Percentiles rank a stretch among this genome's conserved stretches.
Conservation (phyloP, 1,284 basidiomycete species). For the Grifola frondosa region DNA sequence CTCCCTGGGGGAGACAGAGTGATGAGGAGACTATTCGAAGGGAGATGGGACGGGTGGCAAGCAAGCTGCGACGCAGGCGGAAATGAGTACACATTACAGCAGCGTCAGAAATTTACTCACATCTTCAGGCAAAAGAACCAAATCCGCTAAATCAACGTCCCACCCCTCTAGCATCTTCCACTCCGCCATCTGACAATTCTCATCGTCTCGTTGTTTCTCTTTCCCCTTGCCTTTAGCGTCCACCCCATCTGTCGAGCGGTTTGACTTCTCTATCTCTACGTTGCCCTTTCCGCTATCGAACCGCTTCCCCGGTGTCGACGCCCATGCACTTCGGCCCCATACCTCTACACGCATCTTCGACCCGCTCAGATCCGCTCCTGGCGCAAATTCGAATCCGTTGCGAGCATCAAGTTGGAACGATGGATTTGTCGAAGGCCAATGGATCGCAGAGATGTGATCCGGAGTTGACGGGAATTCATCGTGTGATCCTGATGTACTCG, state of each 20-base stretch:
- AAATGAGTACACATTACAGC: conserved; percentile 9
- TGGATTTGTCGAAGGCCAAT: conserved; percentile 76
- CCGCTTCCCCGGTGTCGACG: conserved; percentile 2
- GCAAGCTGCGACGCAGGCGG: conserved; percentile 37
- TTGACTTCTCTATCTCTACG: background rate
- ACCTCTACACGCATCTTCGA: conserved; percentile 52
- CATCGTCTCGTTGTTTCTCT: conserved; percentile 26
- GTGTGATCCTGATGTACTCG: background rate
- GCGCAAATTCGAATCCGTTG: conserved; percentile 44
- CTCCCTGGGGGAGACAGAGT: conserved; percentile 58
- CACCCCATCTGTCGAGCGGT: background rate
- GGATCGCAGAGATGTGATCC: conserved; percentile 69
- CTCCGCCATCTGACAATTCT: conserved; percentile 25
- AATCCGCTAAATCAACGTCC: conserved; percentile 60
- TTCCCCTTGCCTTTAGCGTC: conserved; percentile 47
- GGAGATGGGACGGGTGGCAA: conserved; percentile 49
- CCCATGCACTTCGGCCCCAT: conserved; percentile 45
- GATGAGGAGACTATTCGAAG: conserved; percentile 73
- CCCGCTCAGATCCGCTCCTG: conserved; percentile 48
- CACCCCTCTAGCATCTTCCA: conserved; percentile 74
- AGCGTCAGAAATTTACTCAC: conserved; percentile 41
- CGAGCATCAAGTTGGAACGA: conserved; percentile 57
- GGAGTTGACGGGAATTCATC: conserved; percentile 34
- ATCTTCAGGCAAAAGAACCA: conserved; percentile 62
- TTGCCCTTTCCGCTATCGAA: background rate